Conservation (phyloP, 1,284 basidiomycete genomes). For the Inonotus obliquus region DNA sequence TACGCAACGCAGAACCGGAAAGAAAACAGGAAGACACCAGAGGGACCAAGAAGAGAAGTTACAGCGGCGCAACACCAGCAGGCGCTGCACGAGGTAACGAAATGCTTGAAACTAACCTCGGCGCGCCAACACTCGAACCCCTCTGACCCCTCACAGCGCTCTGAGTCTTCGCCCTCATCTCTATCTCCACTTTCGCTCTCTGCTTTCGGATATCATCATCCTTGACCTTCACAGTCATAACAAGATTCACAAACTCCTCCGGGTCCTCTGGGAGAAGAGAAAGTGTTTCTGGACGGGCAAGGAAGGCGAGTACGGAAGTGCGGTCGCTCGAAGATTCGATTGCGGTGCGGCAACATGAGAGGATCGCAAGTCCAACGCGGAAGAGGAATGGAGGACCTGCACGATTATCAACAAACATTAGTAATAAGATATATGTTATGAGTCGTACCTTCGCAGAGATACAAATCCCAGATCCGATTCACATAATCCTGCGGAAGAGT, state of each 20-base stretch:
- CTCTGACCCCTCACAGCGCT: neutral
- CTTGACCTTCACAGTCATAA: slow-evolving; percentile 65
- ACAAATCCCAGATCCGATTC: slow-evolving; percentile 83
- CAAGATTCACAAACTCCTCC: slow-evolving; percentile 61
- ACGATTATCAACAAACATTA: neutral
- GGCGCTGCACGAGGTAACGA: slow-evolving; percentile 11
- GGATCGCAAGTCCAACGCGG: slow-evolving; percentile 72
- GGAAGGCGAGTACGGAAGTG: slow-evolving; percentile 45
- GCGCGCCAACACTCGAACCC: too few relatives aligned
- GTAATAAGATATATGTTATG: neutral
- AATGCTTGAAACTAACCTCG: slow-evolving; percentile 13
- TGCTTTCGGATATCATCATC: slow-evolving; percentile 81
- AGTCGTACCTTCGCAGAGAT: slow-evolving; percentile 74
- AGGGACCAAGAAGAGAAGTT: too few relatives aligned
- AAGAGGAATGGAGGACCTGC: slow-evolving; percentile 78
- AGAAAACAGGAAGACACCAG: too few relatives aligned
- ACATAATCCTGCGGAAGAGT: slow-evolving; percentile 75
- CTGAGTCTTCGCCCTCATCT: slow-evolving; percentile 56
- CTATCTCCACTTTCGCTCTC: slow-evolving; percentile 64
- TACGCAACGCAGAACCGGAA: too few relatives aligned
- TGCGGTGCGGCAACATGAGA: slow-evolving; percentile 60
- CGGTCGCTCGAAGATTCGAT: slow-evolving; percentile 48
- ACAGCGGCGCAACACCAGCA: neutral
- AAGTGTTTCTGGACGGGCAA: slow-evolving; percentile 43
- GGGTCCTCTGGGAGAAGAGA: slow-evolving; percentile 50